phyloP scores from a whole-genome alignment of 345 rosid species.

The Hibiscus syriacus region DNA sequence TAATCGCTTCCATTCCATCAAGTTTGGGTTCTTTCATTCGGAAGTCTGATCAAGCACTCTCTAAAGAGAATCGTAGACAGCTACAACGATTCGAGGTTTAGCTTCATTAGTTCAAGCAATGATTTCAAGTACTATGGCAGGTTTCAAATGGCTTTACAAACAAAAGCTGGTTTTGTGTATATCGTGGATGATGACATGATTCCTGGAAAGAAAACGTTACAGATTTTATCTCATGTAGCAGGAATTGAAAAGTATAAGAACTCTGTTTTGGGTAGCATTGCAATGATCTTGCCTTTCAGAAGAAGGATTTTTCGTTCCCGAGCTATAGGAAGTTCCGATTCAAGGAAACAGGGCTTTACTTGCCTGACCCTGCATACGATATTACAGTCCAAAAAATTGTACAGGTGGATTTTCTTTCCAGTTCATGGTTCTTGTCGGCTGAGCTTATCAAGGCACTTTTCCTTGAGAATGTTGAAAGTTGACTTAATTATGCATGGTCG shows the following conservation, averaged over 20 bases:
- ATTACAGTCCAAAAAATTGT: too few relatives aligned
- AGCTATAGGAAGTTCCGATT: slow-evolving; percentile 84
- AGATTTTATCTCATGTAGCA: slow-evolving; percentile 81
- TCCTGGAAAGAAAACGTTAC: slow-evolving; percentile 87
- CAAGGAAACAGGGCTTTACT: too few relatives aligned
- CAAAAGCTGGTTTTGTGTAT: slow-evolving; percentile 83
- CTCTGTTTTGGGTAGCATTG: slow-evolving; percentile 92
- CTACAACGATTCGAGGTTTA: slow-evolving; percentile 82
- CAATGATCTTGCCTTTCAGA: slow-evolving; percentile 84
- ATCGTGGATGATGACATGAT: slow-evolving; percentile 92
- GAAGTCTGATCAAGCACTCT: slow-evolving; percentile 66
- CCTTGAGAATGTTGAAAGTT: too few relatives aligned
- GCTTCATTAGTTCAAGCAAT: slow-evolving; percentile 80
- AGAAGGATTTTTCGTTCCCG: slow-evolving; percentile 86
- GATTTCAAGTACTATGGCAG: slow-evolving; percentile 99
- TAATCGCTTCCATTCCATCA: slow-evolving; percentile 94
- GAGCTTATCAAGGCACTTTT: slow-evolving; percentile 85
- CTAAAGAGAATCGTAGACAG: slow-evolving; percentile 66
- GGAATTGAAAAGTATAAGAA: too few relatives aligned
- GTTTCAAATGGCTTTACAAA: slow-evolving; percentile 91
- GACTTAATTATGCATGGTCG: too few relatives aligned
- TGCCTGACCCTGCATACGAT: too few relatives aligned
- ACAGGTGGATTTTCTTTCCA: too few relatives aligned
- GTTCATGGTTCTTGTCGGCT: too few relatives aligned
- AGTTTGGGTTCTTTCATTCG: slow-evolving; percentile 87